Percentiles rank a stretch among this genome's conserved stretches.
phyloP scores from a whole-genome alignment of 2,329 filamentous ascomycete species.

The Monilinia fructigena region DNA sequence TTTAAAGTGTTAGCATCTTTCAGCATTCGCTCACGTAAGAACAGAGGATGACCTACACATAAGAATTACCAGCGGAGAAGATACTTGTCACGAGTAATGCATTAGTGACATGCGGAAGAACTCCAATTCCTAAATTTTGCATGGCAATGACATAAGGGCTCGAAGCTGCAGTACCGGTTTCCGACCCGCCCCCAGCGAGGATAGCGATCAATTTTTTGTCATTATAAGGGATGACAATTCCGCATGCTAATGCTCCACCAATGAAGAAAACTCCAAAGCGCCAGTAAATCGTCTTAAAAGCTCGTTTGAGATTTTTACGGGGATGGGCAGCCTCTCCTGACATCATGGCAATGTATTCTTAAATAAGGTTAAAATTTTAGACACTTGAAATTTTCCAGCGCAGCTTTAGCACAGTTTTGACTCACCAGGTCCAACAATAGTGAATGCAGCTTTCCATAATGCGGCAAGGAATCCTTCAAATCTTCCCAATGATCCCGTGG shows the following conservation, averaged over 20 bases:
- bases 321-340: conserved; percentile 68
- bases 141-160: conserved; percentile 57
- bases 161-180: conserved; percentile 45
- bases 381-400: background rate
- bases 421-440: conserved; percentile 43
- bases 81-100: conserved; percentile 62
- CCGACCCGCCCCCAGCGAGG: conserved; percentile 44
- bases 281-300: conserved; percentile 72
- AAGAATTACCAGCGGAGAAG: conserved; percentile 60
- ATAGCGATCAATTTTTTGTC: conserved; percentile 52
- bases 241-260: conserved; percentile 63
- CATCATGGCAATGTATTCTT: conserved; percentile 60
- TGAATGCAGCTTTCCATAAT: conserved; percentile 47
- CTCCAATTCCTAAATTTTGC: conserved; percentile 61
- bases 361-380: background rate
- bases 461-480: conserved; percentile 67
- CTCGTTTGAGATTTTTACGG: conserved; percentile 61
- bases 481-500: conserved; percentile 61
- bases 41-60: conserved; percentile 42
- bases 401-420: conserved; percentile 46
- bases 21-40: background rate
- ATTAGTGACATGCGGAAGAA: conserved; percentile 67
- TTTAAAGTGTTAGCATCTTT: background rate
- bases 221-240: conserved; percentile 65
- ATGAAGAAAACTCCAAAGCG: conserved; percentile 71